These are phyloP conservation scores for Hamamelis virginiana DNA, from an alignment of 164 flowering plant genomes.

Conservation along the genomic window DNA sequence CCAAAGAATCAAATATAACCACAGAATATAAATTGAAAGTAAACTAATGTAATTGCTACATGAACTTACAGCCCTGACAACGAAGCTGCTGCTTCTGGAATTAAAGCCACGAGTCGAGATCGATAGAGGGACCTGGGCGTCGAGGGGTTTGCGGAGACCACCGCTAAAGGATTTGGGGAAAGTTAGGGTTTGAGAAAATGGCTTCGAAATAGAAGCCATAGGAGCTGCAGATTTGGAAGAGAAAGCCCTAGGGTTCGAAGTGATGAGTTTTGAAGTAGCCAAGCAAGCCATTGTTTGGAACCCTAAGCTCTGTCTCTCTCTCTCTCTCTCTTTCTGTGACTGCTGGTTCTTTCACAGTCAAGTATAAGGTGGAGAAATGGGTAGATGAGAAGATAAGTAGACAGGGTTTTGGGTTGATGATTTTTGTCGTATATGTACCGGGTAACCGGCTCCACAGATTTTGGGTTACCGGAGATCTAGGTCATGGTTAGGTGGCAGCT, in stretches of 20 bases:
- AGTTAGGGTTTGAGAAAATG: constrained; percentile 36
- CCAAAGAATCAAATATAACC: neutral
- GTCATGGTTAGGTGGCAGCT: neutral
- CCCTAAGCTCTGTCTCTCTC: constrained; percentile 4
- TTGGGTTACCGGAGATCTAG: constrained; percentile 8
- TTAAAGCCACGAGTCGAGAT: constrained; percentile 30
- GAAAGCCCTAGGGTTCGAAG: constrained; percentile 30
- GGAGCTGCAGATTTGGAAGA: constrained; percentile 25
- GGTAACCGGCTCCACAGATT: constrained; percentile 12
- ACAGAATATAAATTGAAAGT: too few relatives aligned
- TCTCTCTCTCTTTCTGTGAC: neutral
- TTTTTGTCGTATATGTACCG: neutral
- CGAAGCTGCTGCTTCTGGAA: constrained; percentile 40
- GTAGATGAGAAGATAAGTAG: constrained; percentile 15
- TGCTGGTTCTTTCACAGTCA: neutral
- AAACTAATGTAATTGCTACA: neutral
- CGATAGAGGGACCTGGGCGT: constrained; percentile 28
- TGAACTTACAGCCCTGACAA: constrained; percentile 63
- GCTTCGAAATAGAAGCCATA: constrained; percentile 20
- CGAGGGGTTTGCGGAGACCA: constrained; percentile 40
- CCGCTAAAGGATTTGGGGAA: constrained; percentile 43
- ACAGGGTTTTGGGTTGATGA: neutral
- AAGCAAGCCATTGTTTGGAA: constrained; percentile 45
- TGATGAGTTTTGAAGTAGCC: constrained; percentile 38
- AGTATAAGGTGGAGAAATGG: constrained; percentile 30